Conservation (phyloP, 768 basidiomycete species). For the Suillus subaureus region DNA sequence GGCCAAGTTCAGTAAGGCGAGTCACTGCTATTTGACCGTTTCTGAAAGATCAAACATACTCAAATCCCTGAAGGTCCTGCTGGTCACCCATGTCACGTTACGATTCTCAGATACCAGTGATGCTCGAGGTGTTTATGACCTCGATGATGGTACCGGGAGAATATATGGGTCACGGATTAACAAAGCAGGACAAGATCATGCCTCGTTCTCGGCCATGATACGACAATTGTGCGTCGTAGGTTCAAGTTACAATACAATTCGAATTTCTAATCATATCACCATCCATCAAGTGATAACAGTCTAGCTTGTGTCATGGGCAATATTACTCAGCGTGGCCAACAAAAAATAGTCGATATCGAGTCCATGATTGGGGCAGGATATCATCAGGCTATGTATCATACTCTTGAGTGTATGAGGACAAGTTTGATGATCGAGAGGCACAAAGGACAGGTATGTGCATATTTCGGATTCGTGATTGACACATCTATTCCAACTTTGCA, state of each 20-base stretch:
- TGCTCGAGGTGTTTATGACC: slow-evolving; percentile 16
- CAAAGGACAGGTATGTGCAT: slow-evolving; percentile 9
- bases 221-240: neutral
- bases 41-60: neutral
- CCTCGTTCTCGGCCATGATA: slow-evolving; percentile 16
- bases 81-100: slow-evolving; percentile 48
- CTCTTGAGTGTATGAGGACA: slow-evolving; percentile 23
- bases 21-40: slow-evolving; percentile 13
- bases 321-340: neutral
- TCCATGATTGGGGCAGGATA: slow-evolving; percentile 21
- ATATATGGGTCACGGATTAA: slow-evolving; percentile 12
- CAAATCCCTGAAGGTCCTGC: slow-evolving; percentile 38
- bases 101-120: slow-evolving; percentile 15
- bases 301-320: slow-evolving; percentile 20
- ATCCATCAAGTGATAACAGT: slow-evolving; percentile 19
- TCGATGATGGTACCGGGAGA: slow-evolving; percentile 44
- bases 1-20: slow-evolving; percentile 38
- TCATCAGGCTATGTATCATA: slow-evolving; percentile 31
- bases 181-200: slow-evolving; percentile 15
- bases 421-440: slow-evolving; percentile 14
- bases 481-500: neutral
- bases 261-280: neutral
- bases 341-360: slow-evolving; percentile 15
- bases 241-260: neutral
- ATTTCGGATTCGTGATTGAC: neutral